phyloP scores from a whole-genome alignment of 805 yeast genomes.

The Nakazawaea wyomingensis region DNA sequence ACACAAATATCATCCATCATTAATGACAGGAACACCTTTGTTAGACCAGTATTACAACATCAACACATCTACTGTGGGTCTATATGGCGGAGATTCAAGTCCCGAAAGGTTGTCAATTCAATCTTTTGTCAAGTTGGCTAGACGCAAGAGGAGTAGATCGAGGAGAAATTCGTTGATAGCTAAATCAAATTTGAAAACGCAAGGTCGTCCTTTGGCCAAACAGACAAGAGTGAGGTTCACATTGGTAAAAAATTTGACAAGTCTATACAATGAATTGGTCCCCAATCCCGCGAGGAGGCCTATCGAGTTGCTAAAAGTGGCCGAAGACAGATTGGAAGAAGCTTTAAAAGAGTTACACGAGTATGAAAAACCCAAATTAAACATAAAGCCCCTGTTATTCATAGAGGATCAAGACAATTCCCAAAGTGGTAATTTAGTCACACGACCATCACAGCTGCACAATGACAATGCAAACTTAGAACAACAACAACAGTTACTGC shows the following conservation, averaged over 20 bases:
- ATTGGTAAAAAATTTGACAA: constrained; percentile 36
- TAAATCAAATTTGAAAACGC: constrained; percentile 20
- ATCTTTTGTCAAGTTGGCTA: constrained; percentile 19
- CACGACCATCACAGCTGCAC: too few species aligned
- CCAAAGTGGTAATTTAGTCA: too few species aligned
- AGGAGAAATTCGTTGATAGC: constrained; percentile 15
- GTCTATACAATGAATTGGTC: constrained; percentile 38
- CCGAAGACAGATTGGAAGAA: constrained; percentile 8
- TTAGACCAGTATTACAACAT: background rate
- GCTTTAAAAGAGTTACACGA: background rate
- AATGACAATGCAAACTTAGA: too few species aligned
- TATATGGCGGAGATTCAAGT: background rate
- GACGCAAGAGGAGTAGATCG: constrained; percentile 19
- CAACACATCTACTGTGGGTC: background rate
- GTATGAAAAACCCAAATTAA: background rate
- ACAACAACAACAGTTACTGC: too few species aligned
- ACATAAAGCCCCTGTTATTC: constrained; percentile 6
- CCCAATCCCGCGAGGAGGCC: constrained; percentile 23
- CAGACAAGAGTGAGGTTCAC: constrained; percentile 47
- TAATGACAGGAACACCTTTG: constrained; percentile 1
- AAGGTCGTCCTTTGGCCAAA: constrained; percentile 43
- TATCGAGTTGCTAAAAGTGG: constrained; percentile 19
- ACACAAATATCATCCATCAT: background rate
- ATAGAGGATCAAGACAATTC: too few species aligned
- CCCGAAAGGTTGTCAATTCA: background rate